Evolutionary conservation across 2,329 filamentous ascomycete species (phyloP).

Genomic region (Talaromyces atroroseus): DNA sequence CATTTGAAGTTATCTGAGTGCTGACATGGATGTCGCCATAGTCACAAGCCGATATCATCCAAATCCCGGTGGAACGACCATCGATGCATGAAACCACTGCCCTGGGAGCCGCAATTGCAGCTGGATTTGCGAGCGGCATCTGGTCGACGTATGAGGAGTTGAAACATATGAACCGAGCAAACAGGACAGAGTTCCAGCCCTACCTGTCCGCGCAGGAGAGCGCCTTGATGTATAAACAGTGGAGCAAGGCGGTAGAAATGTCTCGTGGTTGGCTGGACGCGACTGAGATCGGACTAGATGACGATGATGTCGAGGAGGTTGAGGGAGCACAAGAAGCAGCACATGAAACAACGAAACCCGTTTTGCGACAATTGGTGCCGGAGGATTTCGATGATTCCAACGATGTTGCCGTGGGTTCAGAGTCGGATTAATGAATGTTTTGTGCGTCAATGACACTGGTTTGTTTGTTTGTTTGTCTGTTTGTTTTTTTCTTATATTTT

Average conservation of each 20-base stretch:
- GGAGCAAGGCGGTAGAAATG: constrained; percentile 75
- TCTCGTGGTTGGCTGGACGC: constrained; percentile 60
- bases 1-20: not conserved
- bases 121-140: constrained; percentile 74
- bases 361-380: not conserved
- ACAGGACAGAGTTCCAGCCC: constrained; percentile 65
- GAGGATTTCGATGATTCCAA: constrained; percentile 2
- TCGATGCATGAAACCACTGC: constrained; percentile 88
- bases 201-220: constrained; percentile 56
- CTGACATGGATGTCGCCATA: constrained; percentile 25
- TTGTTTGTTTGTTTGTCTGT: too few species aligned
- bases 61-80: constrained; percentile 76
- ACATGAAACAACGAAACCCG: not conserved
- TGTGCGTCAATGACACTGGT: not conserved
- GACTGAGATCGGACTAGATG: constrained; percentile 20
- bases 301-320: constrained; percentile 3
- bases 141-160: constrained; percentile 73
- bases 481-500: not conserved
- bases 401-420: constrained; percentile 9
- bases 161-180: constrained; percentile 64
- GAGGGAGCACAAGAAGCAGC: not conserved
- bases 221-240: constrained; percentile 60
- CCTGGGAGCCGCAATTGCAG: constrained; percentile 81
- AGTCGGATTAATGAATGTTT: constrained; percentile 6
- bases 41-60: constrained; percentile 80